A percentile compares a stretch with the other conserved stretches of the same genome.
Evolutionary conservation across 176 grass and related monocot species (phyloP).

Genomic region (Themeda triandra): DNA sequence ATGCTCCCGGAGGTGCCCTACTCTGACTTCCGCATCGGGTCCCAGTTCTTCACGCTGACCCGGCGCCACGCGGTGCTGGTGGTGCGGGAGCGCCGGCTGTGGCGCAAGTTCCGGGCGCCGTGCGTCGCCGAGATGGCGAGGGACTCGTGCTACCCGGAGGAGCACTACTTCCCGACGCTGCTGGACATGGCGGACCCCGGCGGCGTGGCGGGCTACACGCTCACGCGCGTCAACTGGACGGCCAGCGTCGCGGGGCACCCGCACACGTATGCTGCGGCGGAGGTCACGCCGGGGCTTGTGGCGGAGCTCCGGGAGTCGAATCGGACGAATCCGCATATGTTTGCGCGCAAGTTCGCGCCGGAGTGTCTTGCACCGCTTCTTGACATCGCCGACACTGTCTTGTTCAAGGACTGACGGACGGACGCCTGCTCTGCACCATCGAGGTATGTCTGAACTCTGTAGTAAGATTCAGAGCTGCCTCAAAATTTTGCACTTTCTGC

Average conservation of each 20-base stretch:
- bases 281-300: constrained; percentile 54
- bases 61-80: constrained; percentile 73
- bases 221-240: constrained; percentile 91
- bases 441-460: constrained; percentile 10
- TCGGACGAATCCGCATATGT: constrained; percentile 44
- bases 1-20: constrained; percentile 89
- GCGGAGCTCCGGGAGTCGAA: constrained; percentile 37
- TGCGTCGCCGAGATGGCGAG: constrained; percentile 41
- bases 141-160: constrained; percentile 81
- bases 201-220: constrained; percentile 62
- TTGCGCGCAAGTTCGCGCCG: constrained; percentile 82
- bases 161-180: constrained; percentile 92
- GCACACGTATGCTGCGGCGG: constrained; percentile 41
- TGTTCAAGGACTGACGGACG: constrained; percentile 59
- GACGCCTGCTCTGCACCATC: not conserved
- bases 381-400: constrained; percentile 55
- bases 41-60: constrained; percentile 85
- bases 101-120: constrained; percentile 70
- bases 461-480: not conserved
- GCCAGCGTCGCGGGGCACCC: constrained; percentile 76
- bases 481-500: not conserved
- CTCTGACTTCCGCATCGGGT: constrained; percentile 77
- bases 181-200: constrained; percentile 74
- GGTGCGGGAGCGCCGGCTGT: constrained; percentile 70
- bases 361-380: constrained; percentile 71